These are phyloP conservation scores for Epichloe aotearoae DNA, from an alignment of 2,329 filamentous ascomycete species.

Conservation along the genomic window DNA sequence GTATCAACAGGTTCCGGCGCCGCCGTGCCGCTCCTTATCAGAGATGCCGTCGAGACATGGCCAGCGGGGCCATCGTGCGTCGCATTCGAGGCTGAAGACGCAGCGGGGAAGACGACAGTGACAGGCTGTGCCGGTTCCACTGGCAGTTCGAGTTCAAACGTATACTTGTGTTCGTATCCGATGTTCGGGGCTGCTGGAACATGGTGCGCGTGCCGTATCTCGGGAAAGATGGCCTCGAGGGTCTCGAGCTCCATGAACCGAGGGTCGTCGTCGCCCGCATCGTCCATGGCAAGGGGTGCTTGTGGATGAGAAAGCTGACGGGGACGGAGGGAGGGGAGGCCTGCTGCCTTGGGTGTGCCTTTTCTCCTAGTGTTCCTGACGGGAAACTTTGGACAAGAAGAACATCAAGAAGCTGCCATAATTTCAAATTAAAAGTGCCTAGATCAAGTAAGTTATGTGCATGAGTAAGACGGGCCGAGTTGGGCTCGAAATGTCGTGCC, in stretches of 20 bases:
- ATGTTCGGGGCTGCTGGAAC: conserved; percentile 14
- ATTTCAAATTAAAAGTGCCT: no score
- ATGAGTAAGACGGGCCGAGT: background rate
- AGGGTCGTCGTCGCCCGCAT: conserved; percentile 36
- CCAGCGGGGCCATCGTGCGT: background rate
- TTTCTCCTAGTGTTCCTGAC: no score
- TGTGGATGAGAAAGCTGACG: background rate
- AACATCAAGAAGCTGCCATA: no score
- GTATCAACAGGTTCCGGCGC: conserved; percentile 24
- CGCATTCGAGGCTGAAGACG: conserved; percentile 16
- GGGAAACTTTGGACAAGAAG: no score
- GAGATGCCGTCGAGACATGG: background rate
- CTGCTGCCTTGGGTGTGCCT: no score
- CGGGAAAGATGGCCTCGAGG: conserved; percentile 53
- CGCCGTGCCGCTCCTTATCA: conserved; percentile 1
- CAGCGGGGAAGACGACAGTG: conserved; percentile 43
- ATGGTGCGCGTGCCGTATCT: conserved; percentile 35
- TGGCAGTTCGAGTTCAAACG: conserved; percentile 43
- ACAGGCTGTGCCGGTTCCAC: conserved; percentile 41
- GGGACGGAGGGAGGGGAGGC: no score
- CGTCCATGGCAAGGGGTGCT: conserved; percentile 21
- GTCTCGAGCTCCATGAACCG: conserved; percentile 47
- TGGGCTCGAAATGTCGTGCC: background rate
- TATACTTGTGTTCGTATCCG: conserved; percentile 17
- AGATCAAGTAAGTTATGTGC: no score